A percentile compares a stretch with the other conserved stretches of the same genome.
Evolutionary conservation across 805 yeast species (phyloP).

Genomic region (Wickerhamiella kurtzmanii): DNA sequence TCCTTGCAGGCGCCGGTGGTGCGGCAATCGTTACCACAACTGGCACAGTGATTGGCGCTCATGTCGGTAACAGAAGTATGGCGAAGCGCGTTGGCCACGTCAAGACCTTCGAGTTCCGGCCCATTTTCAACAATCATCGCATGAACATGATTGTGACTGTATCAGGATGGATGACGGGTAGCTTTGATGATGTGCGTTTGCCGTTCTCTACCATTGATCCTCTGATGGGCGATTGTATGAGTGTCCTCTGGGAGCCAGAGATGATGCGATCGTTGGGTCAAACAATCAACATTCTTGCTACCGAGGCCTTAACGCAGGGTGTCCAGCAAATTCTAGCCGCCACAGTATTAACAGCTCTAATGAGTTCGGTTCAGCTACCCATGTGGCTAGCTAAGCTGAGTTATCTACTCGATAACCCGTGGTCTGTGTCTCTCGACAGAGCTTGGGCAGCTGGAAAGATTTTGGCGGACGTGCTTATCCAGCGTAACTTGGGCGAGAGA

Average conservation of each 20-base stretch:
- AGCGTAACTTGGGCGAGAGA: conserved; percentile 79
- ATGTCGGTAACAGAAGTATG: conserved; percentile 79
- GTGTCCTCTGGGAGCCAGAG: conserved; percentile 95
- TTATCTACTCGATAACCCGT: conserved; percentile 85
- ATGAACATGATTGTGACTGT: conserved; percentile 79
- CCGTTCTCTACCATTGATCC: conserved; percentile 97
- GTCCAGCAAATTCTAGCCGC: conserved; percentile 92
- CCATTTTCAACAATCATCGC: conserved; percentile 80
- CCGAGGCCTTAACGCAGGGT: conserved; percentile 83
- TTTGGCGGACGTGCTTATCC: conserved; percentile 77
- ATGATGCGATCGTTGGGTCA: conserved; percentile 94
- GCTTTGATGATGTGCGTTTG: conserved; percentile 85
- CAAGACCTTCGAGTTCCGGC: conserved; percentile 83
- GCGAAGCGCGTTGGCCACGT: conserved; percentile 78
- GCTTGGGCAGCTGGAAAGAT: conserved; percentile 95
- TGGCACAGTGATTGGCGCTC: conserved; percentile 82
- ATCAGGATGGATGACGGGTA: conserved; percentile 96
- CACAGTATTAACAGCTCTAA: conserved; percentile 73
- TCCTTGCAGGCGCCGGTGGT: conserved; percentile 93
- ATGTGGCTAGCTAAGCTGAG: conserved; percentile 82
- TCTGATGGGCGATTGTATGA: conserved; percentile 89
- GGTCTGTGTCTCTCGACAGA: conserved; percentile 93
- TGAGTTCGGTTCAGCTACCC: conserved; percentile 88
- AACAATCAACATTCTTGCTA: conserved; percentile 83
- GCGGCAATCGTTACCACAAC: conserved; percentile 87